Evolutionary conservation across 2,329 filamentous ascomycete species (phyloP).

Genomic region (Rutstroemia sp.): DNA sequence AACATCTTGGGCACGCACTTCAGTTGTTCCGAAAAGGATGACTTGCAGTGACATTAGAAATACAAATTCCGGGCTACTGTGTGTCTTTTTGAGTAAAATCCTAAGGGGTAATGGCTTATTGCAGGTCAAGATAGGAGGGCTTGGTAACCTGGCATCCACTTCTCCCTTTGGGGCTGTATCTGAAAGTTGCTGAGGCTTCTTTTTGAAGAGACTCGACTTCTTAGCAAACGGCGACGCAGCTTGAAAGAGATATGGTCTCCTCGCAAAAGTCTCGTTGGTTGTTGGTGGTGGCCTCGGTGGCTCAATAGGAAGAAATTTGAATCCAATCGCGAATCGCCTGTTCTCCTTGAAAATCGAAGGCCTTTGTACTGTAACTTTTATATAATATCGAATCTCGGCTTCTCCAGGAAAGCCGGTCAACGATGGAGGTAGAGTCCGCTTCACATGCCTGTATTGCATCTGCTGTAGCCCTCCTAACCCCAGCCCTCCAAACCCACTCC

Average conservation of each 20-base stretch:
- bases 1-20: constrained; percentile 71
- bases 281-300: constrained; percentile 63
- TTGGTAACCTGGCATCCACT: constrained; percentile 69
- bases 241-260: constrained; percentile 57
- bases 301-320: constrained; percentile 91
- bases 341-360: constrained; percentile 88
- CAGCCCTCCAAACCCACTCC: constrained; percentile 48
- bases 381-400: constrained; percentile 87
- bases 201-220: constrained; percentile 26
- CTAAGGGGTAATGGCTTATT: constrained; percentile 78
- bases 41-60: constrained; percentile 76
- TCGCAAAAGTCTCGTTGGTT: constrained; percentile 75
- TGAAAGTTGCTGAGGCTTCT: constrained; percentile 24
- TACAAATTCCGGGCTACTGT: constrained; percentile 59
- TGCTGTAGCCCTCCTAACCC: constrained; percentile 57
- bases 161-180: constrained; percentile 64
- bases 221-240: constrained; percentile 30
- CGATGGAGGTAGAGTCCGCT: constrained; percentile 80
- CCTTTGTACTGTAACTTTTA: constrained; percentile 92
- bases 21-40: constrained; percentile 71
- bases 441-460: constrained; percentile 63
- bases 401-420: constrained; percentile 79
- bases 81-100: constrained; percentile 70
- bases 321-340: constrained; percentile 58
- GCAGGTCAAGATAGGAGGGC: constrained; percentile 82